phyloP scores from a whole-genome alignment of 768 basidiomycete species.

The Lenzites betulinus region DNA sequence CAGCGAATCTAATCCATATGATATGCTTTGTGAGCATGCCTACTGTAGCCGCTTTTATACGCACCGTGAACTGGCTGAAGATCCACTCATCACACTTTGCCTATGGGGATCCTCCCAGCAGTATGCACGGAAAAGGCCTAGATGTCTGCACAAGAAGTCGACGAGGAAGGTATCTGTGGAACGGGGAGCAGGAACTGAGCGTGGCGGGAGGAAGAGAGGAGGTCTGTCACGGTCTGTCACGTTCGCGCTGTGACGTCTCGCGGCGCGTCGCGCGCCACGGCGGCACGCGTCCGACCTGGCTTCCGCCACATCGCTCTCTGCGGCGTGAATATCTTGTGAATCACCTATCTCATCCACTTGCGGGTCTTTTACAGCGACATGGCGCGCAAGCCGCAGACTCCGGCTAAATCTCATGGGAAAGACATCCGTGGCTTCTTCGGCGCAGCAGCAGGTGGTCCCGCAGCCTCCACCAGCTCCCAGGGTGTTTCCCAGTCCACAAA shows the following conservation, averaged over 20 bases:
- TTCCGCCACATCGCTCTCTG: no score
- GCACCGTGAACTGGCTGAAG: constrained; percentile 6
- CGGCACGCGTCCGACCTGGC: not conserved
- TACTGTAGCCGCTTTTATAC: not conserved
- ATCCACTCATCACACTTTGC: not conserved
- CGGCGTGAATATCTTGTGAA: no score
- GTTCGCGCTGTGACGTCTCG: constrained; percentile 15
- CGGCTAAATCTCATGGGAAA: constrained; percentile 22
- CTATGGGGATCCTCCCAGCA: no score
- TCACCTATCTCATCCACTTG: not conserved
- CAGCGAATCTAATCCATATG: constrained; percentile 41
- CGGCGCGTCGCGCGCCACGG: constrained; percentile 10
- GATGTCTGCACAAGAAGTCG: not conserved
- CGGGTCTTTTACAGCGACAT: not conserved
- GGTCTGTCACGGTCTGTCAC: constrained; percentile 11
- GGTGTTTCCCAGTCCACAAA: not conserved
- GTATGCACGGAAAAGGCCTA: no score
- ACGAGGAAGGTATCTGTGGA: not conserved
- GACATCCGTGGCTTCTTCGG: constrained; percentile 34
- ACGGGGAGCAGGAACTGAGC: not conserved
- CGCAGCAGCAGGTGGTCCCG: constrained; percentile 10
- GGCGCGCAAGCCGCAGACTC: constrained; percentile 22
- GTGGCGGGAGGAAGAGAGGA: constrained; percentile 1
- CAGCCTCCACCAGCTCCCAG: constrained; percentile 12
- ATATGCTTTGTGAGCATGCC: not conserved